Evolutionary conservation across 139 green algal genomes (phyloP).

Genomic region (Tetratostichococcus sp.): DNA sequence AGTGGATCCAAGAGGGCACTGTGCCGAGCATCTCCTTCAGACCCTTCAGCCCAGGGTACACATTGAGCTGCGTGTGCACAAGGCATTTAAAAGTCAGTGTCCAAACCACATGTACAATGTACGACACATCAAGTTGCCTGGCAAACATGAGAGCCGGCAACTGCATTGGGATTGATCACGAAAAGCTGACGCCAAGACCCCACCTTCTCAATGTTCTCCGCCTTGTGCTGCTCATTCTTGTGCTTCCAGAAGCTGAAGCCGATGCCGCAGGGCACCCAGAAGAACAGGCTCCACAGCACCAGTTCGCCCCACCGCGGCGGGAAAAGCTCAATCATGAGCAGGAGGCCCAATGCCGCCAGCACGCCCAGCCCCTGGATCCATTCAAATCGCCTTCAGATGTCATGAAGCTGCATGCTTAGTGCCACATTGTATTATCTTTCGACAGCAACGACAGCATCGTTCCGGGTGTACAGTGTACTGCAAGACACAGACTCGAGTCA

Average conservation of each 20-base stretch:
- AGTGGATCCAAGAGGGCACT: constrained; percentile 70
- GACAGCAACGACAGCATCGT: no score
- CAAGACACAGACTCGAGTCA: no score
- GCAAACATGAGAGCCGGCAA: no score
- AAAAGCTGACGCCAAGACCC: background rate
- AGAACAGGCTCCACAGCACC: background rate
- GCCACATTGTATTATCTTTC: no score
- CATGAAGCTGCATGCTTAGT: no score
- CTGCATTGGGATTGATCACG: background rate
- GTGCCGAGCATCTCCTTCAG: constrained; percentile 61
- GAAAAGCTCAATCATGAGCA: background rate
- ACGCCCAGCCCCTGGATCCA: background rate
- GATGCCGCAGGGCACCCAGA: background rate
- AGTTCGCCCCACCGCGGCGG: background rate
- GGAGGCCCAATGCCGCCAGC: background rate
- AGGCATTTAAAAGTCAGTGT: no score
- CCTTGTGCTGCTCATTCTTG: constrained; percentile 1
- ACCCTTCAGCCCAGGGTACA: constrained; percentile 71
- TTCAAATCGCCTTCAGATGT: no score
- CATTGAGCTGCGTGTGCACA: constrained; percentile 28
- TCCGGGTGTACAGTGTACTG: no score
- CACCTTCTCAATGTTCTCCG: background rate
- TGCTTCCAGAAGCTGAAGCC: background rate
- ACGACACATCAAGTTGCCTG: no score
- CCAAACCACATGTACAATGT: no score